A percentile compares a stretch with the other conserved stretches of the same genome.
These are phyloP conservation scores for Hyphopichia buzzinii DNA, from an alignment of 1,139 yeast genomes.

Conservation along the genomic window DNA sequence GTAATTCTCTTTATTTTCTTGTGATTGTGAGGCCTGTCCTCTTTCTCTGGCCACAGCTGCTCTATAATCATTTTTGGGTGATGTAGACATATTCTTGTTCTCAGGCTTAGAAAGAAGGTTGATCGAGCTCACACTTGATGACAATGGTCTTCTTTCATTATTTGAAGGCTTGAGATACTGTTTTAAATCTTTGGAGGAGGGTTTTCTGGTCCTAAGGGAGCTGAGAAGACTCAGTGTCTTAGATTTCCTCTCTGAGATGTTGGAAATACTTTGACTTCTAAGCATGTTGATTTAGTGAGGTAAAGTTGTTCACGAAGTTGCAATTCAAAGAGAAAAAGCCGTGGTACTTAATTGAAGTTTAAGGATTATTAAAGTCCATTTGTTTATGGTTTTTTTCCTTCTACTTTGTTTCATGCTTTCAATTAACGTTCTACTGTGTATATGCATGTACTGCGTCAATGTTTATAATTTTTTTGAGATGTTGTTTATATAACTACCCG, in stretches of 20 bases:
- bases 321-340: not conserved
- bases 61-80: conserved; percentile 6
- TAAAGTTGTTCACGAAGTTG: not conserved
- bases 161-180: conserved; percentile 7
- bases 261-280: conserved; percentile 31
- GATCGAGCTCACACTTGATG: conserved; percentile 13
- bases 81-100: conserved; percentile 1
- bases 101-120: conserved; percentile 11
- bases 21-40: conserved; percentile 1
- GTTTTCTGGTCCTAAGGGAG: conserved; percentile 19
- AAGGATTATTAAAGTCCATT: too few species aligned
- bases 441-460: not conserved
- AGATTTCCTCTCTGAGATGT: conserved; percentile 22
- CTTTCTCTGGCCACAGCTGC: conserved; percentile 12
- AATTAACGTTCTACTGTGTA: not conserved
- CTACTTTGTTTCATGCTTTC: not conserved
- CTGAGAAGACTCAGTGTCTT: conserved; percentile 19
- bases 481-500: not conserved
- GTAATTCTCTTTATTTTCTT: conserved; percentile 6
- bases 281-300: conserved; percentile 18
- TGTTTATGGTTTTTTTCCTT: too few species aligned
- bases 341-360: too few species aligned
- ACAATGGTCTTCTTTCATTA: conserved; percentile 13
- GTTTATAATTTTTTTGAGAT: not conserved
- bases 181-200: conserved; percentile 13